Percentiles rank a stretch among this genome's conserved stretches.
These are phyloP conservation scores for Cladophialophora yegresii DNA, from an alignment of 2,329 filamentous ascomycete genomes.

Conservation along the genomic window DNA sequence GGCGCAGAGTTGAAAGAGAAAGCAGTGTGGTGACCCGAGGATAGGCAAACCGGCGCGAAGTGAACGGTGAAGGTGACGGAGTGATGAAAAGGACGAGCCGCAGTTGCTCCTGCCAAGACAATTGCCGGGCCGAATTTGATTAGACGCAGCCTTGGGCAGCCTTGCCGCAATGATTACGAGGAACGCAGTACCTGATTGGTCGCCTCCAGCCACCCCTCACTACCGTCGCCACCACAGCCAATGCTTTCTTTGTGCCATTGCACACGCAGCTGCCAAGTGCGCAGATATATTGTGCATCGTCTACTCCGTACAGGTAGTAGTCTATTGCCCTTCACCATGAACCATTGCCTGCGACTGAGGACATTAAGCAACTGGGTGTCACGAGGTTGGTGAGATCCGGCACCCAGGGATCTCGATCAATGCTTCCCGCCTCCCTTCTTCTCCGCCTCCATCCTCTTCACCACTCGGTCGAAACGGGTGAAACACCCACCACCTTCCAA, in stretches of 20 bases:
- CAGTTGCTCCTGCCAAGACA: neutral
- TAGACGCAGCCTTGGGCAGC: neutral
- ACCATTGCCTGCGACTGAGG: neutral
- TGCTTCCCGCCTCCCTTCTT: constrained; percentile 21
- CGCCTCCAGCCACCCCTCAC: too few relatives aligned
- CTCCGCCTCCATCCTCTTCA: constrained; percentile 11
- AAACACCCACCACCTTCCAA: constrained; percentile 51
- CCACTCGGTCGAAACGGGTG: constrained; percentile 19
- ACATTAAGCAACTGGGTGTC: neutral
- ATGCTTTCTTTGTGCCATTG: neutral
- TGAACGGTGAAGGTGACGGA: neutral
- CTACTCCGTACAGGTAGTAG: neutral
- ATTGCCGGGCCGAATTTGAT: neutral
- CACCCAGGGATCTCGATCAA: neutral
- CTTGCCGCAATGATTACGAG: neutral
- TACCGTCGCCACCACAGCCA: neutral
- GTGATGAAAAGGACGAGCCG: neutral
- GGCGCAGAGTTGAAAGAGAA: neutral
- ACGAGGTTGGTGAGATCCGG: neutral
- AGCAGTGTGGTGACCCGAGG: neutral
- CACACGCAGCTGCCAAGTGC: neutral
- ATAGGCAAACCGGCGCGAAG: neutral
- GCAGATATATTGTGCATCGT: neutral
- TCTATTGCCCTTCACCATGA: neutral
- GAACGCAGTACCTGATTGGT: too few relatives aligned